phyloP scores from a whole-genome alignment of 179 eudicot genomes.

The Spinacia oleracea region DNA sequence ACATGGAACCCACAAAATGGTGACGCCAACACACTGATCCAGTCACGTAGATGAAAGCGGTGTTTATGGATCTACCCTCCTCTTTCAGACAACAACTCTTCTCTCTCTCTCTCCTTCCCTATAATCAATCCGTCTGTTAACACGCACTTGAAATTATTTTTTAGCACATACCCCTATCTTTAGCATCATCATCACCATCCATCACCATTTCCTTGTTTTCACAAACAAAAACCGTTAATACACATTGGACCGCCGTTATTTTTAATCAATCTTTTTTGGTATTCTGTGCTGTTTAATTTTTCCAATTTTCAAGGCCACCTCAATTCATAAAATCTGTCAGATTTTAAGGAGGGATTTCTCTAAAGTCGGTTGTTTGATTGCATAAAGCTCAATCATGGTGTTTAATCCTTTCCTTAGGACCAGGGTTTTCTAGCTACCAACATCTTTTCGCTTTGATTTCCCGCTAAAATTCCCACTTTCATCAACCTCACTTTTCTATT shows the following conservation, averaged over 20 bases:
- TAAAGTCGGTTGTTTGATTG: not conserved
- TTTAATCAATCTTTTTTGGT: not conserved
- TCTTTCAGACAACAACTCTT: slow-evolving; percentile 10
- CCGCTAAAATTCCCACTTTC: not conserved
- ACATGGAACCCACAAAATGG: slow-evolving; percentile 4
- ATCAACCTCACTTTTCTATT: not conserved
- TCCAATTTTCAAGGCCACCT: not conserved
- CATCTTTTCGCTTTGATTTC: not conserved
- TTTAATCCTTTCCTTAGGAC: not conserved
- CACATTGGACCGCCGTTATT: slow-evolving; percentile 1
- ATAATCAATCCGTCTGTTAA: not conserved
- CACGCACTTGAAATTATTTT: not conserved
- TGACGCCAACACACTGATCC: slow-evolving; percentile 6
- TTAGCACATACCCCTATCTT: not conserved
- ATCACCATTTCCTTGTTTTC: not conserved
- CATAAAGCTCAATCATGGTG: not conserved
- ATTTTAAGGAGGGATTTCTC: slow-evolving; percentile 2
- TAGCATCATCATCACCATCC: slow-evolving; percentile 2
- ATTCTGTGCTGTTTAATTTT: not conserved
- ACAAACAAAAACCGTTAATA: not conserved
- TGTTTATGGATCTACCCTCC: slow-evolving; percentile 14
- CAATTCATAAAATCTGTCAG: not conserved
- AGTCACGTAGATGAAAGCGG: slow-evolving; percentile 6
- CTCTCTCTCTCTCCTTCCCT: not conserved
- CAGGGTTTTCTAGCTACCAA: not conserved